Evolutionary conservation across 2,329 filamentous ascomycete genomes (phyloP), one percentile per base, ranked within the genome.

Genomic region (Mycosphaerella sp.): DNA sequence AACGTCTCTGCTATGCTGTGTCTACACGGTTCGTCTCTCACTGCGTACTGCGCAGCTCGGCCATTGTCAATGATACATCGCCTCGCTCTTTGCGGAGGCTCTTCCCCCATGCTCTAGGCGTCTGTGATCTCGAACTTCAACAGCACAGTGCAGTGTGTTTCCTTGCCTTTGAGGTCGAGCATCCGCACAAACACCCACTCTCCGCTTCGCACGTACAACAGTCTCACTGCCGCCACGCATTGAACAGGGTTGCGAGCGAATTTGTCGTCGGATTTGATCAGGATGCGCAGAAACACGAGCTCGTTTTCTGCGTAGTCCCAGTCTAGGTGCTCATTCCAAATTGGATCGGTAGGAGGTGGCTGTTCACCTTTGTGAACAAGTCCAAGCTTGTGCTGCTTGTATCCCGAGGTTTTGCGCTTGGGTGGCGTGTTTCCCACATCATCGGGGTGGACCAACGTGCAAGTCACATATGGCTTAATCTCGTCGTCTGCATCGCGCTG

Each of bases 281-380:
- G 71, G 55, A 87, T 74, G 0, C 84, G 74, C 60, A 87, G 59
- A 61, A 87, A 87, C 0, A 78, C 77, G 45, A 87, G 64, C 65
- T 86, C 83, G 59, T 81, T 84, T 53, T 85, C 83, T 5, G 84
- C 80, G 61, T 80, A 86, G 56, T 83, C 80, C 84, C 84, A 87
- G 63, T 84, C 81, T 7, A 87, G 70, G 11, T 72, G 73, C 67
- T 86, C 82, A 59, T 86, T 77, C 83, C 82, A 87, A 6, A 87
- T 48, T 0, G 84, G 83, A 56, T 86, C 82, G 0, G 76, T 83
- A 0, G 75, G 66, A 0, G 78, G 76, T 2, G 83, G 79, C 57
- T 82, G 83, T n/a, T 81, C 79, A 14, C 76, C 79, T 31, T 72
- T 71, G 65, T 83, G 80, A 46, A 84, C 66, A 53, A 83, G 77